A percentile compares a stretch with the other conserved stretches of the same genome.
Evolutionary conservation across 2,329 filamentous ascomycete genomes (phyloP).

Genomic region (Chrysoporthe austroafricana): DNA sequence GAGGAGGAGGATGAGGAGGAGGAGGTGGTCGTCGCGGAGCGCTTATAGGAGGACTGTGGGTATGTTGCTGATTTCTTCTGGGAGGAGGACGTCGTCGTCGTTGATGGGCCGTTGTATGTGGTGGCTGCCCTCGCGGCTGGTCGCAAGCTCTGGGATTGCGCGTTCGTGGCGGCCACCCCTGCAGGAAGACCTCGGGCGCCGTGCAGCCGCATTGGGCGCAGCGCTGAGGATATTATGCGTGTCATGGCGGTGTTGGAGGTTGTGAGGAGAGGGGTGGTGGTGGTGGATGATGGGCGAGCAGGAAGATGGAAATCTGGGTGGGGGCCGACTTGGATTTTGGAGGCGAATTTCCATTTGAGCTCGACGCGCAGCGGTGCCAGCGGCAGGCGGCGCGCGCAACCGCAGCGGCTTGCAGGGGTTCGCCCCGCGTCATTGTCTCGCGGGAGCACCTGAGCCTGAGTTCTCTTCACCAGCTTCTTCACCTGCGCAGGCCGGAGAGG

Average conservation of each 20-base stretch:
- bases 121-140: slow-evolving; percentile 16
- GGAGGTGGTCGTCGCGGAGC: slow-evolving; percentile 20
- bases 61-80: slow-evolving; percentile 1
- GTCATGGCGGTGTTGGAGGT: slow-evolving; percentile 21
- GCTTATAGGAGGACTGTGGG: slow-evolving; percentile 21
- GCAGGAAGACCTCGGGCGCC: slow-evolving; percentile 6
- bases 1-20: not conserved
- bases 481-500: not conserved
- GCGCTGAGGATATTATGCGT: slow-evolving; percentile 22
- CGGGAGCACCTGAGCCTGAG: too few species aligned
- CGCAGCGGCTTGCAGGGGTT: not conserved
- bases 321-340: not conserved
- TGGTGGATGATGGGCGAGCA: not conserved
- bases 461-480: too few species aligned
- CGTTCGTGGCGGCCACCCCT: not conserved
- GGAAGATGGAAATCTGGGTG: not conserved
- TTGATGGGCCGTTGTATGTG: slow-evolving; percentile 15
- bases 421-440: not conserved
- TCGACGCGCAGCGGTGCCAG: slow-evolving; percentile 1
- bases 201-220: slow-evolving; percentile 23
- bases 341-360: slow-evolving; percentile 5
- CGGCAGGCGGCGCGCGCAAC: not conserved
- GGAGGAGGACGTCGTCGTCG: slow-evolving; percentile 11
- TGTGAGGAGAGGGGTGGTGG: not conserved
- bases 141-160: slow-evolving; percentile 4